phyloP scores from a whole-genome alignment of 805 yeast genomes.

The Candida lessepsii region DNA sequence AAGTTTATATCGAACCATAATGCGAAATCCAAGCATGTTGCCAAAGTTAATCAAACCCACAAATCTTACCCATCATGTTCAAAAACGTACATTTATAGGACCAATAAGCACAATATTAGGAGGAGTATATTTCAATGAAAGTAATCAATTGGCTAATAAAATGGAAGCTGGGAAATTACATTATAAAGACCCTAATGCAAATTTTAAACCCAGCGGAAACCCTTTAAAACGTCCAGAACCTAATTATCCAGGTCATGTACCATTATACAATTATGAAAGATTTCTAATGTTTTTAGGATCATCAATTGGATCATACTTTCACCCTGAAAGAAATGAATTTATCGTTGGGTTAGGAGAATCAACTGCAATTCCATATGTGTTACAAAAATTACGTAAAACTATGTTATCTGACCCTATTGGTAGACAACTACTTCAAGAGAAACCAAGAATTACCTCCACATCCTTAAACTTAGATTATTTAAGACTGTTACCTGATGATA shows the following conservation, averaged over 20 bases:
- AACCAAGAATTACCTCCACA: conserved; percentile 79
- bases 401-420: conserved; percentile 81
- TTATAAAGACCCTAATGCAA: conserved; percentile 34
- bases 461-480: conserved; percentile 64
- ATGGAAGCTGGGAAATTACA: conserved; percentile 54
- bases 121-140: conserved; percentile 36
- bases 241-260: conserved; percentile 76
- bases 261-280: conserved; percentile 63
- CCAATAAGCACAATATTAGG: conserved; percentile 4
- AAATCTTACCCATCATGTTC: neutral
- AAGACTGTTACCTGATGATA: conserved; percentile 56
- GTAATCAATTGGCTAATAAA: conserved; percentile 55
- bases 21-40: conserved; percentile 3
- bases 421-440: conserved; percentile 69
- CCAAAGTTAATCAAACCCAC: neutral
- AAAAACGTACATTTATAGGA: conserved; percentile 2
- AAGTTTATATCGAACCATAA: conserved; percentile 5
- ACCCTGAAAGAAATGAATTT: conserved; percentile 73
- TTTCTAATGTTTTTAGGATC: conserved; percentile 65
- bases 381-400: conserved; percentile 58
- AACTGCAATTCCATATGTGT: conserved; percentile 71
- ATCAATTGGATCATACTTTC: conserved; percentile 72
- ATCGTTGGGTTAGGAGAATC: conserved; percentile 88
- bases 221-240: conserved; percentile 42
- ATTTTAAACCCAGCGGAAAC: conserved; percentile 25